phyloP scores from a whole-genome alignment of 163 green algal species.

The Trebouxia gelatinosa region DNA sequence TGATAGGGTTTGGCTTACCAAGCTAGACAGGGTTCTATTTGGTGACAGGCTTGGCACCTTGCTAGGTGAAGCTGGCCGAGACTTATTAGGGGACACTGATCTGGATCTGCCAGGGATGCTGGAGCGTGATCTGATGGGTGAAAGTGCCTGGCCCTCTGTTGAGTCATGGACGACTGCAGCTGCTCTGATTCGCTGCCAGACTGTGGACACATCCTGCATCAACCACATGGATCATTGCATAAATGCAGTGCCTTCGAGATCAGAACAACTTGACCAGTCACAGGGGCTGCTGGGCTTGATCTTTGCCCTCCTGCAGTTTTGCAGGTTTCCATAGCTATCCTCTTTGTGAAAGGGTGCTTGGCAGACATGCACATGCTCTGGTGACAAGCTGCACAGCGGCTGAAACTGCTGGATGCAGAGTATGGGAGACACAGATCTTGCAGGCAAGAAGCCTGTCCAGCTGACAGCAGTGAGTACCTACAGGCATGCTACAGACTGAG shows the following conservation, averaged over 20 bases:
- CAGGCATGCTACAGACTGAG: background rate
- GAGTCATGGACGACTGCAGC: slow-evolving; percentile 23
- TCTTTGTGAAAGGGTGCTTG: background rate
- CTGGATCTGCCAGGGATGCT: no score
- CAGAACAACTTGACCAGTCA: no score
- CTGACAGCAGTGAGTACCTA: no score
- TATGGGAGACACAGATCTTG: background rate
- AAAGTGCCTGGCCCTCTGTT: slow-evolving; percentile 4
- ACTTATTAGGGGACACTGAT: no score
- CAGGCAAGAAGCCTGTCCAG: no score
- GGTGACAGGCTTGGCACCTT: background rate
- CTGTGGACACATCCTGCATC: background rate
- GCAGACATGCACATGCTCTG: no score
- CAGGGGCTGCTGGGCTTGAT: no score
- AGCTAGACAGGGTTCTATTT: no score
- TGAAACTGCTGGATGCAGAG: background rate
- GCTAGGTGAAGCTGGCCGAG: background rate
- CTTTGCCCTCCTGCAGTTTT: background rate
- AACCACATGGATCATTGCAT: background rate
- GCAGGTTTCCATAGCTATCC: background rate
- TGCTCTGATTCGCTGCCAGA: background rate
- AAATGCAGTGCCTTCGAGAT: no score
- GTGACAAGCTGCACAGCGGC: no score
- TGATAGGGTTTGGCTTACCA: background rate
- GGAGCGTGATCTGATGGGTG: slow-evolving; percentile 5